These are phyloP conservation scores for Clonostachys rhizophaga DNA, from an alignment of 2,329 filamentous ascomycete species.

Conservation along the genomic window DNA sequence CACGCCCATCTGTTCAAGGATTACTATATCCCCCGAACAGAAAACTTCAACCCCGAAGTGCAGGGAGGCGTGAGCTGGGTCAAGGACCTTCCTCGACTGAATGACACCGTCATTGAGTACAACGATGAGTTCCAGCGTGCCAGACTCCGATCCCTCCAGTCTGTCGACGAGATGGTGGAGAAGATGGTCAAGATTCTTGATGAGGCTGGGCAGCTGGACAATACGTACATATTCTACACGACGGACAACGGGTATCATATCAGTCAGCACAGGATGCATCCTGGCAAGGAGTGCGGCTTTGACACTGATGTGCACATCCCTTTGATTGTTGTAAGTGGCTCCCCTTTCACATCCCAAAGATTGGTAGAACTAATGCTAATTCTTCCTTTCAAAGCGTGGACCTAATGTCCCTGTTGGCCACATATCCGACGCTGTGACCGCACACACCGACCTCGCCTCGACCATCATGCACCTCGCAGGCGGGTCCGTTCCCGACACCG, in stretches of 20 bases:
- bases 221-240: slow-evolving; percentile 46
- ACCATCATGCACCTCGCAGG: slow-evolving; percentile 38
- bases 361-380: no score
- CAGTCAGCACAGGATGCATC: slow-evolving; percentile 43
- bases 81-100: slow-evolving; percentile 22
- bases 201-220: slow-evolving; percentile 19
- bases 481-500: slow-evolving; percentile 25
- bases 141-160: slow-evolving; percentile 33
- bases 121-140: slow-evolving; percentile 31
- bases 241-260: slow-evolving; percentile 51
- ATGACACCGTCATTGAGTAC: slow-evolving; percentile 20
- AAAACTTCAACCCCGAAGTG: slow-evolving; percentile 56
- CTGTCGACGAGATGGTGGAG: slow-evolving; percentile 38
- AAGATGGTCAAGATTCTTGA: slow-evolving; percentile 24
- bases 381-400: slow-evolving; percentile 29
- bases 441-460: slow-evolving; percentile 48
- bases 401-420: slow-evolving; percentile 33
- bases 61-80: slow-evolving; percentile 38
- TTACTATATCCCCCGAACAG: slow-evolving; percentile 54
- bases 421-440: slow-evolving; percentile 31
- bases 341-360: slow-evolving; percentile 10
- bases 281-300: slow-evolving; percentile 45
- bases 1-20: slow-evolving; percentile 57
- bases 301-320: slow-evolving; percentile 49
- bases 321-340: slow-evolving; percentile 25